A percentile compares a stretch with the other conserved stretches of the same genome.
phyloP scores from a whole-genome alignment of 768 basidiomycete genomes.

The Boletus rex-veris region DNA sequence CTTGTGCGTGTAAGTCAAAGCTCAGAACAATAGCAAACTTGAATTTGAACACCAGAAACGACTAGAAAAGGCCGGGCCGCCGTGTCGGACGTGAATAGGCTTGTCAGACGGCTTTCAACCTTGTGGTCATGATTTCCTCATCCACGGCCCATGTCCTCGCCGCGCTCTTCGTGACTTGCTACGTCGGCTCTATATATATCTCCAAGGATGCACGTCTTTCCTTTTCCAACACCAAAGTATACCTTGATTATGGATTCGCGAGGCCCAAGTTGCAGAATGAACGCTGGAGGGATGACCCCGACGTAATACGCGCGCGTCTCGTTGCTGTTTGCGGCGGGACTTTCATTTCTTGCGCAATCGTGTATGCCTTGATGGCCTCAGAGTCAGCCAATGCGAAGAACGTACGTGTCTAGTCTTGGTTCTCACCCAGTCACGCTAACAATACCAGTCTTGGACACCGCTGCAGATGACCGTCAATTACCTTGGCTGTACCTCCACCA shows the following conservation, averaged over 20 bases:
- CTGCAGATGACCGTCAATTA: conserved; percentile 34
- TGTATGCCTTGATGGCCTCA: conserved; percentile 43
- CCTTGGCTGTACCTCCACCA: conserved; percentile 38
- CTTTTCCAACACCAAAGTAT: conserved; percentile 36
- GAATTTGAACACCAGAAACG: conserved; percentile 6
- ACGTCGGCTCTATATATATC: conserved; percentile 83
- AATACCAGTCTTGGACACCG: conserved; percentile 16
- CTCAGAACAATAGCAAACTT: conserved; percentile 12
- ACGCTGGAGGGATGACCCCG: conserved; percentile 77
- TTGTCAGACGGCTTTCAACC: neutral
- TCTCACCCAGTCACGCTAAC: conserved; percentile 5
- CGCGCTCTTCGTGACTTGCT: conserved; percentile 55
- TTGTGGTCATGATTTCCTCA: conserved; percentile 26
- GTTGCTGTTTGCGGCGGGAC: conserved; percentile 65
- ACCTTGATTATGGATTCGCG: conserved; percentile 25
- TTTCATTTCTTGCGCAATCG: conserved; percentile 47
- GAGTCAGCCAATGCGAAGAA: conserved; percentile 4
- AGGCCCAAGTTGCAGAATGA: conserved; percentile 38
- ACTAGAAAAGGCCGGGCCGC: conserved; percentile 10
- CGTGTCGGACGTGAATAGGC: conserved; percentile 2
- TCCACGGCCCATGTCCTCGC: conserved; percentile 52
- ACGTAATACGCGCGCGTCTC: conserved; percentile 78
- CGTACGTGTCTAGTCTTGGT: conserved; percentile 10
- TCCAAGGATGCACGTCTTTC: conserved; percentile 60
- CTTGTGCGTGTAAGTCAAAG: neutral